These are phyloP conservation scores for Quercus agrifolia DNA, from an alignment of 306 rosid species.

Conservation along the genomic window DNA sequence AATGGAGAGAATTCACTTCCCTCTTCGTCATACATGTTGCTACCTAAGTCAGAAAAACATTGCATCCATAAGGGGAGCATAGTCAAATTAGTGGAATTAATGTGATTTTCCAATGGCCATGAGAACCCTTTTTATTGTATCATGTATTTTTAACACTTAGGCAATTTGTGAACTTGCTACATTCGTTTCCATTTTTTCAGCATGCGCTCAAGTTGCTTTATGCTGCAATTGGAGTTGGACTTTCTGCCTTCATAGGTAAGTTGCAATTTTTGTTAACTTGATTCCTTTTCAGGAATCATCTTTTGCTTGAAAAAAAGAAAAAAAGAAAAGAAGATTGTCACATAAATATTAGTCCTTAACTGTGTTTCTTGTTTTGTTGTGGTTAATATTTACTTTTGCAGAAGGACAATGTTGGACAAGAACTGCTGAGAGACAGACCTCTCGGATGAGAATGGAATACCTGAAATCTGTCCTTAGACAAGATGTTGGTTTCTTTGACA, in stretches of 20 bases:
- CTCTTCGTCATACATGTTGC: too few species aligned
- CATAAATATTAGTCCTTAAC: constrained; percentile 7
- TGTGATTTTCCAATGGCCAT: not conserved
- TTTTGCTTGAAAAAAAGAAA: constrained; percentile 1
- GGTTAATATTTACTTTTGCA: constrained; percentile 36
- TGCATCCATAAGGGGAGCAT: too few species aligned
- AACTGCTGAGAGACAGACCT: constrained; percentile 86
- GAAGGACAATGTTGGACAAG: constrained; percentile 88
- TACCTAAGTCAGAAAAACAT: too few species aligned
- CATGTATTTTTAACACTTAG: constrained; percentile 3
- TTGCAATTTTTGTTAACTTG: not conserved
- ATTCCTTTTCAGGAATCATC: constrained; percentile 1
- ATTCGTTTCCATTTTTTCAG: constrained; percentile 38
- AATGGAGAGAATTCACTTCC: too few species aligned
- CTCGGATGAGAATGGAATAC: constrained; percentile 75
- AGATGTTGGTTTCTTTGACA: constrained; percentile 87
- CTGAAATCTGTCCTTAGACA: constrained; percentile 83
- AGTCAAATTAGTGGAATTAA: not conserved
- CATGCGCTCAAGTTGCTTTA: constrained; percentile 61
- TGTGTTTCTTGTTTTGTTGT: constrained; percentile 10
- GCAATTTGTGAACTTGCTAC: constrained; percentile 18
- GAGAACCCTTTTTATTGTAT: not conserved
- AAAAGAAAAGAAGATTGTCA: not conserved
- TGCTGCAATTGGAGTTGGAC: constrained; percentile 77
- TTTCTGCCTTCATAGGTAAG: constrained; percentile 80